These are phyloP conservation scores for Hippophae rhamnoides DNA, from an alignment of 306 rosid species.

Conservation along the genomic window DNA sequence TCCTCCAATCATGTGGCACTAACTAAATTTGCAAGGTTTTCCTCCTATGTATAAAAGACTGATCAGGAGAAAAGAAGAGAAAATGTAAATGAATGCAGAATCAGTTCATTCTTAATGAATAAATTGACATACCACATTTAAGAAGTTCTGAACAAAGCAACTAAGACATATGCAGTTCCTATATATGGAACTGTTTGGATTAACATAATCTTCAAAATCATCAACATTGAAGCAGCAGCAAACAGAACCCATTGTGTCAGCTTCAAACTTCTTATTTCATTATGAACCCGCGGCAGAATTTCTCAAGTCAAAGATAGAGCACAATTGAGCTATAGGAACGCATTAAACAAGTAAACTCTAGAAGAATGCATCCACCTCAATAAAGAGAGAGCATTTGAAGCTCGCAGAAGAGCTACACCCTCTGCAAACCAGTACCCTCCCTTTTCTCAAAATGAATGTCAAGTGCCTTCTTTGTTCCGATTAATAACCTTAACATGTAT, in stretches of 20 bases:
- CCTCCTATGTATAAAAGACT: too few species aligned
- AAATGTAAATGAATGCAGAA: background rate
- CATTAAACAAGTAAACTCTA: slow-evolving; percentile 19
- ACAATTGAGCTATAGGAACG: slow-evolving; percentile 21
- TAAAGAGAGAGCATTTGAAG: slow-evolving; percentile 62
- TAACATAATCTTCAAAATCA: slow-evolving; percentile 68
- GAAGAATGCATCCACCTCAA: slow-evolving; percentile 17
- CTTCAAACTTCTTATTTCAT: slow-evolving; percentile 25
- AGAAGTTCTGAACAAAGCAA: slow-evolving; percentile 64
- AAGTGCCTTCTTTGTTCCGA: slow-evolving; percentile 7
- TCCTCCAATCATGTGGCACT: too few species aligned
- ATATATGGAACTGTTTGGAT: slow-evolving; percentile 63
- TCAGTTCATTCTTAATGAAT: background rate
- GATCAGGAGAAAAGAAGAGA: too few species aligned
- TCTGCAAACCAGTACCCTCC: slow-evolving; percentile 63
- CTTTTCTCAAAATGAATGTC: slow-evolving; percentile 29
- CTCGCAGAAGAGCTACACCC: slow-evolving; percentile 68
- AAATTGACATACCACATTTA: slow-evolving; percentile 52
- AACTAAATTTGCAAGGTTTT: too few species aligned
- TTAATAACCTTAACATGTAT: background rate
- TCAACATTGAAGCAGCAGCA: slow-evolving; percentile 74
- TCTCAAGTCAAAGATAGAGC: slow-evolving; percentile 24
- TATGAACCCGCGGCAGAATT: slow-evolving; percentile 17
- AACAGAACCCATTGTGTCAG: slow-evolving; percentile 84
- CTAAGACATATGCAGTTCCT: slow-evolving; percentile 74